phyloP scores from a whole-genome alignment of 1,139 yeast genomes.

The Kodamaea fungicola region DNA sequence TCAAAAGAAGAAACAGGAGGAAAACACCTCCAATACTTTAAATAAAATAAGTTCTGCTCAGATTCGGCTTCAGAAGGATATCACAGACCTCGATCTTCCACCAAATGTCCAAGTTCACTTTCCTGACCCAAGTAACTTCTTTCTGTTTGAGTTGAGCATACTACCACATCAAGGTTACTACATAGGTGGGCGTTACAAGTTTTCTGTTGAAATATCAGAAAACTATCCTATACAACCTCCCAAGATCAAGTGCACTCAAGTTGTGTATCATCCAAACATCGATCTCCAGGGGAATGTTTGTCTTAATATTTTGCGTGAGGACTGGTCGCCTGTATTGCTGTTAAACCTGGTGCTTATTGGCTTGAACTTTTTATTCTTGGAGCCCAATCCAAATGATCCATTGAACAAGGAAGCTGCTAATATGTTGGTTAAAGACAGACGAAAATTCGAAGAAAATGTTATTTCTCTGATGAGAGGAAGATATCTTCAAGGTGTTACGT shows the following conservation, averaged over 20 bases:
- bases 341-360: conserved; percentile 83
- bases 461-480: conserved; percentile 70
- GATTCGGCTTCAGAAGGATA: conserved; percentile 56
- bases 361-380: conserved; percentile 76
- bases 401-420: conserved; percentile 87
- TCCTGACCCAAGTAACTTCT: conserved; percentile 54
- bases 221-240: conserved; percentile 95
- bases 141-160: conserved; percentile 59
- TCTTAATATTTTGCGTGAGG: conserved; percentile 84
- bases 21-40: conserved; percentile 10
- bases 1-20: conserved; percentile 55
- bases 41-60: conserved; percentile 48
- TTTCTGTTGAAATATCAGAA: conserved; percentile 59
- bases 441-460: conserved; percentile 58
- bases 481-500: conserved; percentile 52
- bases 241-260: conserved; percentile 65
- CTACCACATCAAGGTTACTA: conserved; percentile 82
- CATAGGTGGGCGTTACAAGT: conserved; percentile 62
- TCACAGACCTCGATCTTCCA: conserved; percentile 69
- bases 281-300: conserved; percentile 90
- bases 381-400: conserved; percentile 92
- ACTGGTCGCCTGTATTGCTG: conserved; percentile 93
- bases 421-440: conserved; percentile 57
- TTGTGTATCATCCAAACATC: conserved; percentile 91
- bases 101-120: conserved; percentile 55